These are phyloP conservation scores for Penicillium hesseltinei DNA, from an alignment of 2,329 filamentous ascomycete species.

Conservation along the genomic window DNA sequence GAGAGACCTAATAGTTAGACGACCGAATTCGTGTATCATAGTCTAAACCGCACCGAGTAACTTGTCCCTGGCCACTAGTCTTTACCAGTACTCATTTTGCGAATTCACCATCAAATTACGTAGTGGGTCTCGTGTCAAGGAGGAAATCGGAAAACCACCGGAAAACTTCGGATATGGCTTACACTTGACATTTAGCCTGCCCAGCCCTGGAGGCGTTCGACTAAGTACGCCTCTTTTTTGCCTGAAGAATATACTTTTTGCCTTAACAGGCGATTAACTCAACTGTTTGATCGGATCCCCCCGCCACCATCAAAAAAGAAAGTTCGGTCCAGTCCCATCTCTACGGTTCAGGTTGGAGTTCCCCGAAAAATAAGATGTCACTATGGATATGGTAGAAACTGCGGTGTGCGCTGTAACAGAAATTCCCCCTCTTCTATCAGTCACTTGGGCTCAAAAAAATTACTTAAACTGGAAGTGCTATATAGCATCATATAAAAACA, in stretches of 20 bases:
- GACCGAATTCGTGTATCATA: neutral
- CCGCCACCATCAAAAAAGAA: constrained; percentile 13
- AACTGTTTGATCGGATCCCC: constrained; percentile 5
- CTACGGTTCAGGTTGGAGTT: constrained; percentile 3
- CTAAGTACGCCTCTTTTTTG: constrained; percentile 4
- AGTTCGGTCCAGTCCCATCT: constrained; percentile 6
- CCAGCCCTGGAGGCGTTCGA: neutral
- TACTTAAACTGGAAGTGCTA: neutral
- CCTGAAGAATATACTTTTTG: neutral
- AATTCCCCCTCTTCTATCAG: neutral
- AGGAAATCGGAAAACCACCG: neutral
- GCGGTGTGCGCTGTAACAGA: constrained; percentile 22
- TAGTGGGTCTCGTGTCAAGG: neutral
- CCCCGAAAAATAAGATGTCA: neutral
- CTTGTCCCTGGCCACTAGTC: neutral
- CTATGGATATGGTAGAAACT: constrained; percentile 7
- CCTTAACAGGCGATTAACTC: constrained; percentile 6
- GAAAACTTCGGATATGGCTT: constrained; percentile 11
- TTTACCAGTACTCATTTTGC: neutral
- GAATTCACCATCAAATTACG: neutral
- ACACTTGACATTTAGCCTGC: neutral
- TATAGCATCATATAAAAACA: constrained; percentile 1
- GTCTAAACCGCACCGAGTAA: neutral
- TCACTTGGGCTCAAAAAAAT: neutral
- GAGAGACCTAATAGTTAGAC: neutral